These are phyloP conservation scores for Rhodotorula graminis DNA, from an alignment of 768 basidiomycete species.

Conservation along the genomic window DNA sequence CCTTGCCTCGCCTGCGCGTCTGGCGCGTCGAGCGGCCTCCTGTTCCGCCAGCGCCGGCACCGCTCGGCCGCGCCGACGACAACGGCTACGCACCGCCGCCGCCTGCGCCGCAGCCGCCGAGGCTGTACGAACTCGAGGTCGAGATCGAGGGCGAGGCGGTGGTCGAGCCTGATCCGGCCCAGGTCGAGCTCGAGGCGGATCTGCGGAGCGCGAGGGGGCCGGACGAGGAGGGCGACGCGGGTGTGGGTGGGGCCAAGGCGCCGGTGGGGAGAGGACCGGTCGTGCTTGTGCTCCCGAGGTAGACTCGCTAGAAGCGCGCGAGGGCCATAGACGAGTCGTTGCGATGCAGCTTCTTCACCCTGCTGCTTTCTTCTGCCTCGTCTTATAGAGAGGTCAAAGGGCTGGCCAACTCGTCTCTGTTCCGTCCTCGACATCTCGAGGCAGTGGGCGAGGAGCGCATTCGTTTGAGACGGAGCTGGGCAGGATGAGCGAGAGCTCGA, in stretches of 20 bases:
- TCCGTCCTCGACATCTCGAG: too few relatives aligned
- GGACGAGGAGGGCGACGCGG: background rate
- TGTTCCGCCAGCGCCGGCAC: background rate
- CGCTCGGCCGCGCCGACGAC: background rate
- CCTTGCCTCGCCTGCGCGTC: constrained; percentile 24
- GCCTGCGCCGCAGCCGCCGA: background rate
- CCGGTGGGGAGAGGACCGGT: background rate
- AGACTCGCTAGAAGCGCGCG: background rate
- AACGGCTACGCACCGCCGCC: background rate
- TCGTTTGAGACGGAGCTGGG: too few relatives aligned
- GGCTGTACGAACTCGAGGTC: constrained; percentile 16
- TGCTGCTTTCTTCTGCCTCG: too few relatives aligned
- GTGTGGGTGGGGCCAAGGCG: background rate
- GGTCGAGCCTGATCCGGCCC: constrained; percentile 2
- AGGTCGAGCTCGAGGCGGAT: constrained; percentile 12
- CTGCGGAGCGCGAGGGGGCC: constrained; percentile 6
- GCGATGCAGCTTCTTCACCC: too few relatives aligned
- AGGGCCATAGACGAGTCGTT: background rate
- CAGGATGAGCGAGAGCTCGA: too few relatives aligned
- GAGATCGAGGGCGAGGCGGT: constrained; percentile 6
- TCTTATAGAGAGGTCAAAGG: too few relatives aligned
- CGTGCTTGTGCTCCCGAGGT: background rate
- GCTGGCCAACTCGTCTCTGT: too few relatives aligned
- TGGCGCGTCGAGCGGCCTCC: constrained; percentile 19
- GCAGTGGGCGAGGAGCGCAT: too few relatives aligned